Evolutionary conservation across 257 asterid species (phyloP).

Genomic region (Solanum lignicaule): DNA sequence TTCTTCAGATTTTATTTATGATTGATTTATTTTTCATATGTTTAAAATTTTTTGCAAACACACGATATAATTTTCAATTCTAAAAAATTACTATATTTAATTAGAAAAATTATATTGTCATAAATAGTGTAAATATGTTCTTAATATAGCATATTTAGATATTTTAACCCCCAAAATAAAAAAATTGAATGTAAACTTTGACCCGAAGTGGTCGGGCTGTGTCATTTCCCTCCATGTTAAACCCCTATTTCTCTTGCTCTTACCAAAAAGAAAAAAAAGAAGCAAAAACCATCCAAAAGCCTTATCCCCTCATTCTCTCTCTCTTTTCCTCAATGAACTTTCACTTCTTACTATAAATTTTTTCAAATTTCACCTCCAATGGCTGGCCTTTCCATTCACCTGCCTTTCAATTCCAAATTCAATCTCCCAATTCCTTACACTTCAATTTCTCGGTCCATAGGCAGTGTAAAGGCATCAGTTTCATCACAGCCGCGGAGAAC

Average conservation of each 20-base stretch:
- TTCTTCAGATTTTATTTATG: too few species aligned
- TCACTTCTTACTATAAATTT: background rate
- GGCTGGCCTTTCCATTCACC: background rate
- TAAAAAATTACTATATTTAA: too few species aligned
- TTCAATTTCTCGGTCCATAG: conserved; percentile 15
- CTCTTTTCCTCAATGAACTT: background rate
- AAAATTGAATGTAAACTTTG: background rate
- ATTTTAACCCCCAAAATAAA: too few species aligned
- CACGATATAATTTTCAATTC: too few species aligned
- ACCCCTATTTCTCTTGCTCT: background rate
- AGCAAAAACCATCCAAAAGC: background rate
- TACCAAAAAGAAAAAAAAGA: background rate
- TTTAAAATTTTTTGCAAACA: too few species aligned
- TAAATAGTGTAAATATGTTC: too few species aligned
- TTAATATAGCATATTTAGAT: too few species aligned
- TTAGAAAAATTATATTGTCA: too few species aligned
- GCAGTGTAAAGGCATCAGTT: conserved; percentile 29
- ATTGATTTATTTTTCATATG: too few species aligned
- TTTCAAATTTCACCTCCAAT: background rate
- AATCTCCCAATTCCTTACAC: background rate
- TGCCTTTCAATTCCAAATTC: conserved; percentile 21
- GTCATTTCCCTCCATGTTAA: background rate
- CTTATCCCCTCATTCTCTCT: conserved; percentile 1
- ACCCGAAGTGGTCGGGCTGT: background rate
- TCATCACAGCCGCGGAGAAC: conserved; percentile 47